These are phyloP conservation scores for Coniochaeta prunicola DNA, from an alignment of 2,329 filamentous ascomycete species.

Conservation along the genomic window DNA sequence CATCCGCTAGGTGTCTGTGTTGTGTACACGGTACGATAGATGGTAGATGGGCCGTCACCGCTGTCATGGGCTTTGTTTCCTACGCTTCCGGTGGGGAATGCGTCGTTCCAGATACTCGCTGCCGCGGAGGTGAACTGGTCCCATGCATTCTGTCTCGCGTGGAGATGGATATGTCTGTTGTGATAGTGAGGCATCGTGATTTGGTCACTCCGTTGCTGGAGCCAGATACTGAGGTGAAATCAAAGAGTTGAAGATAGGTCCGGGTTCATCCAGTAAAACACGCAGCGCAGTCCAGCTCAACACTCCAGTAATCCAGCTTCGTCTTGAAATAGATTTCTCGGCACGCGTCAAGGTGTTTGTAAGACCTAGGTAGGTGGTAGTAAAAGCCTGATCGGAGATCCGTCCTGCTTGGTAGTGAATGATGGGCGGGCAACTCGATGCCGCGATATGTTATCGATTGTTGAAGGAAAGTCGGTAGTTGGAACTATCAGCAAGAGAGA, in stretches of 20 bases:
- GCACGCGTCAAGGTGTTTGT: no score
- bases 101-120: constrained; percentile 15
- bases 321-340: background rate
- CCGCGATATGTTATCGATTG: background rate
- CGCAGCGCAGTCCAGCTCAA: background rate
- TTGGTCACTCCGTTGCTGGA: background rate
- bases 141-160: constrained; percentile 11
- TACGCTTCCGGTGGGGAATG: constrained; percentile 14
- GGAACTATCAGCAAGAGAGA: background rate
- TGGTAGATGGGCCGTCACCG: constrained; percentile 13
- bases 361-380: background rate
- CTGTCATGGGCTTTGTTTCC: constrained; percentile 6
- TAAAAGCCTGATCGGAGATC: background rate
- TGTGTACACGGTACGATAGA: constrained; percentile 22
- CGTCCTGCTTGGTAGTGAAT: background rate
- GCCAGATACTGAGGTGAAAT: background rate
- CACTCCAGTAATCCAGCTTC: background rate
- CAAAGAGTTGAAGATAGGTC: background rate
- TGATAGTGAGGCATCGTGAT: constrained; percentile 12
- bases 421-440: background rate
- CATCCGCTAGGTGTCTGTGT: constrained; percentile 17
- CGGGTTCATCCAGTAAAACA: background rate
- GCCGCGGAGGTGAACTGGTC: constrained; percentile 14
- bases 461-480: background rate
- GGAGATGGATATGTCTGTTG: constrained; percentile 18